A percentile compares a stretch with the other conserved stretches of the same genome.
These are phyloP conservation scores for Candida cerambycidarum DNA, from an alignment of 805 yeast species.

Conservation along the genomic window DNA sequence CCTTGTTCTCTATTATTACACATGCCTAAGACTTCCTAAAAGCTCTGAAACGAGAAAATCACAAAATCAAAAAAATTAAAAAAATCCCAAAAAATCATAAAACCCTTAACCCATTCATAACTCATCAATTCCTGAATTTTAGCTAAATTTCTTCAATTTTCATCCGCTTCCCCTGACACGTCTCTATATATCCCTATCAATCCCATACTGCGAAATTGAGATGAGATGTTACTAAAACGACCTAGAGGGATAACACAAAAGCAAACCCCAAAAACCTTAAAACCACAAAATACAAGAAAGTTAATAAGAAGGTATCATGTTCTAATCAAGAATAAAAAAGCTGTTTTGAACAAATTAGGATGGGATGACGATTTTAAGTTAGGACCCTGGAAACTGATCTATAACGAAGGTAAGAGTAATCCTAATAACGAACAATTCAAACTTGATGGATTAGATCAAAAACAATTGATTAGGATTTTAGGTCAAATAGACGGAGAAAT, in stretches of 20 bases:
- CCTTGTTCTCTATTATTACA: too few relatives aligned
- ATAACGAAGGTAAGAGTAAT: constrained; percentile 9
- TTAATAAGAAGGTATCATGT: constrained; percentile 78
- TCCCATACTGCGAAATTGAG: neutral
- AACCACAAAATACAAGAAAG: constrained; percentile 70
- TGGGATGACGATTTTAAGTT: constrained; percentile 15
- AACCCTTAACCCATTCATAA: too few relatives aligned
- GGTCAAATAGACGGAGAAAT: constrained; percentile 65
- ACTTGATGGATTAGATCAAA: constrained; percentile 11
- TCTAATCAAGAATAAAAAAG: constrained; percentile 55
- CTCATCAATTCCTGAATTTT: too few relatives aligned
- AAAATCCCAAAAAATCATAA: too few relatives aligned
- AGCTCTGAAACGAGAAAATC: too few relatives aligned
- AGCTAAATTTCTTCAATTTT: too few relatives aligned
- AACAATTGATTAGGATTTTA: constrained; percentile 29
- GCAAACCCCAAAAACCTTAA: constrained; percentile 46
- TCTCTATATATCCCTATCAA: too few relatives aligned
- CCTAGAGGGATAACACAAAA: constrained; percentile 33
- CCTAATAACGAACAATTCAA: constrained; percentile 3
- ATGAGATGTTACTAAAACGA: constrained; percentile 27
- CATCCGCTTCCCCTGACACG: too few relatives aligned
- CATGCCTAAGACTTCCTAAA: too few relatives aligned
- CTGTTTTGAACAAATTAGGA: constrained; percentile 35
- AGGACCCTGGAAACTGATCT: neutral
- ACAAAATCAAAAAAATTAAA: too few relatives aligned